These are phyloP conservation scores for Gossypium davidsonii DNA, from an alignment of 441 rosid species.

Conservation along the genomic window DNA sequence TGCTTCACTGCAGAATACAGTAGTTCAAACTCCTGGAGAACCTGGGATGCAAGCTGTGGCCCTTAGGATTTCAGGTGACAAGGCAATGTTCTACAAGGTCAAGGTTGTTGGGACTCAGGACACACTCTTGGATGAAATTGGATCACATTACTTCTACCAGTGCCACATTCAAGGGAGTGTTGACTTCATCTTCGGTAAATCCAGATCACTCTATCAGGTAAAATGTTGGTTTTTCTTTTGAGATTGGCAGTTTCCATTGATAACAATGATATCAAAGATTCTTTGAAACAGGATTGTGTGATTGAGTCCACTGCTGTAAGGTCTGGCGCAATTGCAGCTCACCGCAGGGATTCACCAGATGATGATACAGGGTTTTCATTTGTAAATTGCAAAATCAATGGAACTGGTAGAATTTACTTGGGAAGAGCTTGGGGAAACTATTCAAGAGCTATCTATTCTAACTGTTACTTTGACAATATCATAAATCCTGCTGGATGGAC, in stretches of 20 bases:
- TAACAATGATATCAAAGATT: neutral
- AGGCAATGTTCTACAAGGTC: slow-evolving; percentile 69
- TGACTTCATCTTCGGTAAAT: slow-evolving; percentile 82
- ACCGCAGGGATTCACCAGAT: slow-evolving; percentile 55
- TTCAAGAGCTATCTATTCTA: slow-evolving; percentile 64
- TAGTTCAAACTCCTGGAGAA: slow-evolving; percentile 58
- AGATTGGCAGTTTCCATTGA: neutral
- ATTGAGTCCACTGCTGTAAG: slow-evolving; percentile 58
- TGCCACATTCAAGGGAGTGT: slow-evolving; percentile 68
- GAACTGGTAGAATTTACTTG: slow-evolving; percentile 63
- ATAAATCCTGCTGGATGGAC: slow-evolving; percentile 81
- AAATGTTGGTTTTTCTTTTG: neutral
- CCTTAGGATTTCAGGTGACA: slow-evolving; percentile 60
- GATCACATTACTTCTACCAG: slow-evolving; percentile 69
- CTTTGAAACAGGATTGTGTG: slow-evolving; percentile 47
- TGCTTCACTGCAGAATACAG: slow-evolving; percentile 54
- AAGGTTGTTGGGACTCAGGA: slow-evolving; percentile 79
- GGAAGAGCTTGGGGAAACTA: slow-evolving; percentile 96
- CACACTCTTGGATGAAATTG: slow-evolving; percentile 72
- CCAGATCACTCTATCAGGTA: slow-evolving; percentile 72
- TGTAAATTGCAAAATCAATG: slow-evolving; percentile 58
- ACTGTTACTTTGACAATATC: slow-evolving; percentile 54
- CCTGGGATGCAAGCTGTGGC: slow-evolving; percentile 85
- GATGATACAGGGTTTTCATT: slow-evolving; percentile 82
- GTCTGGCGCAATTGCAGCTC: slow-evolving; percentile 77